Evolutionary conservation across 179 eudicot species (phyloP).

Genomic region (Beta corolliflora): DNA sequence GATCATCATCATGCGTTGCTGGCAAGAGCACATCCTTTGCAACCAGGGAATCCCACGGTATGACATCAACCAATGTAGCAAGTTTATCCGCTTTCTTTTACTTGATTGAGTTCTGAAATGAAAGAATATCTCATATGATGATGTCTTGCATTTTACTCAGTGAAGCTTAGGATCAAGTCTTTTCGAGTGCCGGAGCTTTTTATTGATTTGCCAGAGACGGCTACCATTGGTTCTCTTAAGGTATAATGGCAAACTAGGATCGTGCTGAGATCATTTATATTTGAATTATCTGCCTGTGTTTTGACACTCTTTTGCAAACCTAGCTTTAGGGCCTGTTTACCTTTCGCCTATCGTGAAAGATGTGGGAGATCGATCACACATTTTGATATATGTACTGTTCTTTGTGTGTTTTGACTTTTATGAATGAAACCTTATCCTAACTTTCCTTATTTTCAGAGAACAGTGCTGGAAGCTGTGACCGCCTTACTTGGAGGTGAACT

Average conservation of each 20-base stretch:
- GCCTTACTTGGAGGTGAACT: constrained; percentile 76
- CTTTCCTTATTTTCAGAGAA: constrained; percentile 18
- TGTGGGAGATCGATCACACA: background rate
- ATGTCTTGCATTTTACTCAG: constrained; percentile 54
- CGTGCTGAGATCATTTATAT: background rate
- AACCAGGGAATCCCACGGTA: constrained; percentile 73
- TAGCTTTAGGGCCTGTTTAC: background rate
- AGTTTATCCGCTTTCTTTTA: constrained; percentile 18
- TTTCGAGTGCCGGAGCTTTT: constrained; percentile 83
- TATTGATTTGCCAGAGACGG: constrained; percentile 77
- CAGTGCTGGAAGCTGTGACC: constrained; percentile 85
- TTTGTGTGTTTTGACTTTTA: background rate
- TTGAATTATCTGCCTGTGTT: background rate
- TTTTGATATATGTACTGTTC: background rate
- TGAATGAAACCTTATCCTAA: background rate
- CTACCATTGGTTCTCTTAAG: constrained; percentile 85
- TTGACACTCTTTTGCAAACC: background rate
- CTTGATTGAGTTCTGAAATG: constrained; percentile 35
- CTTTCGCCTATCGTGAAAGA: background rate
- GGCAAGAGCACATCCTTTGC: constrained; percentile 49
- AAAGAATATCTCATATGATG: constrained; percentile 37
- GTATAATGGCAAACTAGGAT: constrained; percentile 28
- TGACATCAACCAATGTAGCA: constrained; percentile 37
- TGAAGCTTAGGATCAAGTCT: constrained; percentile 84
- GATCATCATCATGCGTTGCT: constrained; percentile 43